These are phyloP conservation scores for Penicillium atrosanguineum DNA, from an alignment of 495 filamentous ascomycete species.

Conservation along the genomic window DNA sequence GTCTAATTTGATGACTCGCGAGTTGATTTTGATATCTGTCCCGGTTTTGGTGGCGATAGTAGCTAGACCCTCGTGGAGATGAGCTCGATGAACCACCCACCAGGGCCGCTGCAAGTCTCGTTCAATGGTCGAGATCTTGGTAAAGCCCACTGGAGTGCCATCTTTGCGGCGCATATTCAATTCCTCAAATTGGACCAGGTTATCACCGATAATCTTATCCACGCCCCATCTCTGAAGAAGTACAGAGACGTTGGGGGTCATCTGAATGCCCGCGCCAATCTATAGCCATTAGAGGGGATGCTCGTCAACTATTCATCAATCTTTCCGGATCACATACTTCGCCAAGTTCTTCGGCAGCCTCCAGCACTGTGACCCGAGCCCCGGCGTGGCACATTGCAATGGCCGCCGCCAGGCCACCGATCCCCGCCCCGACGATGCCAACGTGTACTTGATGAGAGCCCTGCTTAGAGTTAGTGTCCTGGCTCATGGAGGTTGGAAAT, in stretches of 20 bases:
- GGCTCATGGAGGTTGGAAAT: neutral
- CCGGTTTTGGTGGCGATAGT: constrained; percentile 31
- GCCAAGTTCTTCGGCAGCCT: constrained; percentile 11
- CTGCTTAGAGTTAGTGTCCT: neutral
- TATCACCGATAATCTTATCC: constrained; percentile 32
- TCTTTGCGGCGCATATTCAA: constrained; percentile 39
- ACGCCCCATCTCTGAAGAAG: constrained; percentile 42
- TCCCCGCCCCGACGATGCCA: constrained; percentile 63
- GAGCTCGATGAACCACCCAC: constrained; percentile 38
- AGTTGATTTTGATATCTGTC: constrained; percentile 31
- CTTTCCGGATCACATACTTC: constrained; percentile 6
- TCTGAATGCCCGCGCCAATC: constrained; percentile 60
- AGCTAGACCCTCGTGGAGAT: constrained; percentile 39
- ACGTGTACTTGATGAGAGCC: constrained; percentile 30
- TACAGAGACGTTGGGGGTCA: constrained; percentile 52
- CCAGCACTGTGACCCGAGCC: constrained; percentile 47
- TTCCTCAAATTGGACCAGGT: constrained; percentile 37
- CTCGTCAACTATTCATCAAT: neutral
- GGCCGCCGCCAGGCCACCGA: constrained; percentile 62
- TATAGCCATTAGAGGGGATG: constrained; percentile 6
- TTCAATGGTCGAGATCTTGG: constrained; percentile 22
- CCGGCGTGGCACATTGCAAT: constrained; percentile 60
- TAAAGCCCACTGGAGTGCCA: constrained; percentile 35
- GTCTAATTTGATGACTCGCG: constrained; percentile 28
- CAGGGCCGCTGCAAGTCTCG: constrained; percentile 21